Conservation (phyloP, 2,329 filamentous ascomycete genomes). For the Tympanopsis confertula region DNA sequence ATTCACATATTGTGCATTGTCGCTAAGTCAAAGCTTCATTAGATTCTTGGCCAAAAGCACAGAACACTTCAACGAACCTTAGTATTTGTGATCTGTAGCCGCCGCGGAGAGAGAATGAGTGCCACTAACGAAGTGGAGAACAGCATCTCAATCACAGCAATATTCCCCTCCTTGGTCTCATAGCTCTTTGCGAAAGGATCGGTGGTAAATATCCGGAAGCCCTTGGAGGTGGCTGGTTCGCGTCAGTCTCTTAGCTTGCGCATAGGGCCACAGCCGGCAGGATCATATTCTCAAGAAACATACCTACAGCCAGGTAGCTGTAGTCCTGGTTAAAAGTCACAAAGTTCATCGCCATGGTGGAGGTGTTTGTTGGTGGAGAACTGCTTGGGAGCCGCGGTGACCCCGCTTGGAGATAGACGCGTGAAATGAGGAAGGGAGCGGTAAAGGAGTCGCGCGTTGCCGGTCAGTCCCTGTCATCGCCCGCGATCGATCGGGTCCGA, state of each 20-base stretch:
- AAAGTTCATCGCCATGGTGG: conserved; percentile 40
- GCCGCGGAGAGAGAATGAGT: conserved; percentile 51
- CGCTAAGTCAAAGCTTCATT: neutral
- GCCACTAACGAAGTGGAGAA: conserved; percentile 61
- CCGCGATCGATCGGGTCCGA: too few species aligned
- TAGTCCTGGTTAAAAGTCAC: conserved; percentile 66
- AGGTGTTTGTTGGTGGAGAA: neutral
- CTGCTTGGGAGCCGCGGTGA: conserved; percentile 18
- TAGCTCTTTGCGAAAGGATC: conserved; percentile 53
- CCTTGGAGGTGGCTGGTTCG: neutral
- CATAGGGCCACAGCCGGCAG: neutral
- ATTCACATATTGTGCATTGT: conserved; percentile 53
- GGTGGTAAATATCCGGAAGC: conserved; percentile 1
- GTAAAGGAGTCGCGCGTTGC: too few species aligned
- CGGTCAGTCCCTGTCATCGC: too few species aligned
- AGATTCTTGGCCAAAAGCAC: neutral
- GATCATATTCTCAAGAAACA: conserved; percentile 54
- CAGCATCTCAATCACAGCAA: conserved; percentile 62
- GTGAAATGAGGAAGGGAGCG: neutral
- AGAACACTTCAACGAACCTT: conserved; percentile 37
- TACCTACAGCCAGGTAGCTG: conserved; percentile 56
- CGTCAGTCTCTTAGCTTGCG: neutral
- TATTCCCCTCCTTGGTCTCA: conserved; percentile 54
- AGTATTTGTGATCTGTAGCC: conserved; percentile 61
- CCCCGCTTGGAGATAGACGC: neutral